Percentiles rank a stretch among this genome's conserved stretches.
Conservation (phyloP, 169 alveolate genomes). For the Eimeria sp. region DNA sequence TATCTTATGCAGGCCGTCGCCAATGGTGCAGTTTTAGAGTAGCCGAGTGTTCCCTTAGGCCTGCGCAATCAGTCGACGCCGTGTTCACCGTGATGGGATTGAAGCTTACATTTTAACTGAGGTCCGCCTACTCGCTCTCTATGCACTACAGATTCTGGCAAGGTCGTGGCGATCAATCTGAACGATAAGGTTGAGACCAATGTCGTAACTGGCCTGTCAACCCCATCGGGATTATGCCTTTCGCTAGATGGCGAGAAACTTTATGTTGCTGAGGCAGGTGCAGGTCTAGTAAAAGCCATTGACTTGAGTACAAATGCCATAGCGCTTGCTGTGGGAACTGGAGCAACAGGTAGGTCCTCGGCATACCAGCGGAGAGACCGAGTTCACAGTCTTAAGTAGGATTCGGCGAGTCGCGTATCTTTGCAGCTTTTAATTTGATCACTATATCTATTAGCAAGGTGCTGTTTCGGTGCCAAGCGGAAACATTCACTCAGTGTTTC, state of each 20-base stretch:
- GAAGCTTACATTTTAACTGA: not conserved
- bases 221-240: slow-evolving; percentile 31
- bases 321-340: slow-evolving; percentile 24
- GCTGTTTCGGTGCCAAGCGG: not conserved
- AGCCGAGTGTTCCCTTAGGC: not conserved
- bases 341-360: slow-evolving; percentile 36
- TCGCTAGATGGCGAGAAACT: slow-evolving; percentile 22
- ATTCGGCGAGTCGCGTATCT: not conserved
- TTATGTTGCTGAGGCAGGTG: slow-evolving; percentile 33
- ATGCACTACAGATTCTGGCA: not conserved
- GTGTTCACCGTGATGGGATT: not conserved
- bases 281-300: not conserved
- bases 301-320: not conserved
- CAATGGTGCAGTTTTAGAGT: not conserved
- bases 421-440: not conserved
- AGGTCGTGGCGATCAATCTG: slow-evolving; percentile 5
- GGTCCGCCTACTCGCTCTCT: not conserved
- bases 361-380: not conserved
- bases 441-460: not conserved
- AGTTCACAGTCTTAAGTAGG: not conserved
- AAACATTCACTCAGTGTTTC: not conserved
- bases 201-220: not conserved
- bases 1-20: not conserved
- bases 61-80: not conserved
- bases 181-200: not conserved